A percentile compares a stretch with the other conserved stretches of the same genome.
These are phyloP conservation scores for Neurospora sp. DNA, from an alignment of 2,329 filamentous ascomycete genomes.

Conservation along the genomic window DNA sequence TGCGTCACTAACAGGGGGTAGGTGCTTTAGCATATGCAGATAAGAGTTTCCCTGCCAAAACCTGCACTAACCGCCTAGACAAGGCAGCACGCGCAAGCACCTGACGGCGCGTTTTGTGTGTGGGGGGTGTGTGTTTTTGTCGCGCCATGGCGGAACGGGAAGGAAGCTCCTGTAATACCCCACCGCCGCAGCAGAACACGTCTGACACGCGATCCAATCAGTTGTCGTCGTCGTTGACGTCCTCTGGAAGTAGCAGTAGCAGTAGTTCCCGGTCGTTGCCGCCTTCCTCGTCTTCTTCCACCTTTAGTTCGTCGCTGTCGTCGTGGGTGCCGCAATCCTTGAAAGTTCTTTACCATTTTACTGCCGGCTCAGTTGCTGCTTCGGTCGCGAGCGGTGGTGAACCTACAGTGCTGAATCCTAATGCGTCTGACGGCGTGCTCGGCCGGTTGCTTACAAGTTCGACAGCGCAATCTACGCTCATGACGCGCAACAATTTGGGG, in stretches of 20 bases:
- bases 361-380: background rate
- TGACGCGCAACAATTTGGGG: constrained; percentile 52
- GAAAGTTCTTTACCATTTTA: background rate
- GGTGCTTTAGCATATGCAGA: background rate
- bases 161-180: constrained; percentile 1
- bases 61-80: background rate
- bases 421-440: constrained; percentile 17
- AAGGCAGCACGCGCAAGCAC: constrained; percentile 1
- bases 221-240: background rate
- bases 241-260: background rate
- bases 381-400: background rate
- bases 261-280: background rate
- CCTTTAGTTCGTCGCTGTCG: background rate
- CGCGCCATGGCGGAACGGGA: background rate
- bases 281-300: background rate
- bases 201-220: constrained; percentile 1
- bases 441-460: constrained; percentile 22
- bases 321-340: background rate
- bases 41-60: background rate
- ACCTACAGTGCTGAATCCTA: constrained; percentile 2
- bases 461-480: constrained; percentile 32
- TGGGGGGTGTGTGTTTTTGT: constrained; percentile 6
- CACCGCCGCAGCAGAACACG: constrained; percentile 3
- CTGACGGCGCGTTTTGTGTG: constrained; percentile 12
- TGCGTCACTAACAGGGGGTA: background rate